These are phyloP conservation scores for Xylaria sp. DNA, from an alignment of 2,329 filamentous ascomycete genomes.

Conservation along the genomic window DNA sequence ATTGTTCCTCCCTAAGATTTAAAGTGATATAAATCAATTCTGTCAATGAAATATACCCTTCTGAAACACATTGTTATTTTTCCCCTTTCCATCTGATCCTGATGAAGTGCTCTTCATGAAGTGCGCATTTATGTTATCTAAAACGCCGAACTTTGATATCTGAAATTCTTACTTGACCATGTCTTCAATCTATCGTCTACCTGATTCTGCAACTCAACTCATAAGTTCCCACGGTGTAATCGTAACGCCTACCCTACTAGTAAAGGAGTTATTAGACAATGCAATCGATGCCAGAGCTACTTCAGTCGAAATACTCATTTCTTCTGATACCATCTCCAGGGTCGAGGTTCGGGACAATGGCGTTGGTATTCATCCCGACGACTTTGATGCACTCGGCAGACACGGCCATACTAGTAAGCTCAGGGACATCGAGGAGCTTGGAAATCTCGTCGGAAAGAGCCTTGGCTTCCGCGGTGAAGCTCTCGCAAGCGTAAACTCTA, in stretches of 20 bases:
- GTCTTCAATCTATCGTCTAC: conserved; percentile 58
- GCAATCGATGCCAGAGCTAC: conserved; percentile 77
- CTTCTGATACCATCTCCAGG: conserved; percentile 72
- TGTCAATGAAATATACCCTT: too few relatives aligned
- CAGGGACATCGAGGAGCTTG: conserved; percentile 69
- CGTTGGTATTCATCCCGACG: conserved; percentile 71
- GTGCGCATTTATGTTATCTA: neutral
- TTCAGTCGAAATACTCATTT: conserved; percentile 71
- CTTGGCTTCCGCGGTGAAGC: conserved; percentile 84
- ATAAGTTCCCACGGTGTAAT: conserved; percentile 71
- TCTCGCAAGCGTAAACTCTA: conserved; percentile 70
- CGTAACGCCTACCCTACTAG: conserved; percentile 66
- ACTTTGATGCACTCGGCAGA: conserved; percentile 70
- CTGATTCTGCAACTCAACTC: conserved; percentile 61
- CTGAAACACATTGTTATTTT: neutral
- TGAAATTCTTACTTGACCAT: conserved; percentile 19
- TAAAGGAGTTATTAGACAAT: conserved; percentile 84
- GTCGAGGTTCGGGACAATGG: conserved; percentile 80
- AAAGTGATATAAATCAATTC: neutral
- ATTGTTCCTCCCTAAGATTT: neutral
- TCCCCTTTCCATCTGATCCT: neutral
- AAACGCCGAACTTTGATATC: neutral
- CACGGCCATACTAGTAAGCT: conserved; percentile 81
- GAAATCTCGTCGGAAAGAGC: conserved; percentile 63
- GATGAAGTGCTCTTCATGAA: neutral